Base-by-base conservation (phyloP, 495 filamentous ascomycete species). In the Lasiosphaeriaceae sp. region DNA sequence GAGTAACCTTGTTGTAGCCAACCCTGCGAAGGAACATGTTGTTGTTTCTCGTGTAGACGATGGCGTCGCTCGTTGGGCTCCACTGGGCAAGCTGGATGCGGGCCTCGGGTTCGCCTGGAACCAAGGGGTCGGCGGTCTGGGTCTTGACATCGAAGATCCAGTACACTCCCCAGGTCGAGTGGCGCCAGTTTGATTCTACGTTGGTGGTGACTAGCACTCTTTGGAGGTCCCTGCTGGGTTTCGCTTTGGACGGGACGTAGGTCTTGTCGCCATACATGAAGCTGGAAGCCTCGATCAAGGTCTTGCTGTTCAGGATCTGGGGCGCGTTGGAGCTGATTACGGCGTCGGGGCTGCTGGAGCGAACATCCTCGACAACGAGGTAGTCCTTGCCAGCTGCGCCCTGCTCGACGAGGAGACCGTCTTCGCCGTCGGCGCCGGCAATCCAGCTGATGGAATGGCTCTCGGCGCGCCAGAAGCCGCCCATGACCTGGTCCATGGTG, bases 71-170 rank as follows among this genome's bases (percentile, higher is more conserved):
- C 35, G 80, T 81, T 2, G 95, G 95, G 43, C 90, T 91, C 95
- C 95, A 98, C 35, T 82, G 78, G 16, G 94, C 95, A 55, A 97
- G 78, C 69, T 96, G 90, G 11, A 96, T 77, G 37, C 85, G 82
- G 19, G 75, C 85, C n/a, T 83, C 69, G 9, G 82, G 78, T 24
- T 88, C 77, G 7, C 71, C 70, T 3, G 89, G 89, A 59, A 96
- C 86, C 57, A 98, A 68, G 1, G 94, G 85, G 65, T 95, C 79
- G 1, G 80, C 90, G 7, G 74, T 83, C 66, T 97, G 92, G 2
- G 83, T 88, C 20, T 80, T 83, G 34, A 97, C 93, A 68, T 98
- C 90, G 57, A 97, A 92, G 50, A 98, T 86, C 90, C 90, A 98
- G 70, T 96, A 98, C 14, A 80, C 75, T 0, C 85, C 93, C 47